These are phyloP conservation scores for Lodderomyces elongisporus DNA, from an alignment of 1,139 yeast genomes.

Conservation along the genomic window DNA sequence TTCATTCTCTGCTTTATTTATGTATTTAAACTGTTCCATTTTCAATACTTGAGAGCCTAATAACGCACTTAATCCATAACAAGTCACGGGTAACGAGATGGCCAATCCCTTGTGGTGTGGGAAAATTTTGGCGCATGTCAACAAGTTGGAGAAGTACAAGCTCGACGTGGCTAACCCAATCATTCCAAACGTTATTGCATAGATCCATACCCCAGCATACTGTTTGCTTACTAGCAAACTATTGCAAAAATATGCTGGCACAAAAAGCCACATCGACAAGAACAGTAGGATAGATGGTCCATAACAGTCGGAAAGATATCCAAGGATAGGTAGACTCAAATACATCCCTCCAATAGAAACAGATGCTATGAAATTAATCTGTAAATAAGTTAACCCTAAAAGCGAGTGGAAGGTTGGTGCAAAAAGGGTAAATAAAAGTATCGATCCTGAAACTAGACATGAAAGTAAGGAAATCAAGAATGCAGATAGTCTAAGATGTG, in stretches of 20 bases:
- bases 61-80: conserved; percentile 77
- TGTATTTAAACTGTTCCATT: conserved; percentile 27
- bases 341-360: conserved; percentile 79
- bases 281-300: conserved; percentile 76
- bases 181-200: conserved; percentile 35
- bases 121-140: conserved; percentile 80
- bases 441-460: conserved; percentile 78
- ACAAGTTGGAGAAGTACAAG: conserved; percentile 67
- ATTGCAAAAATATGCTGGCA: conserved; percentile 65
- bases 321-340: conserved; percentile 75
- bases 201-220: conserved; percentile 15
- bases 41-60: conserved; percentile 55
- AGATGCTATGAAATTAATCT: conserved; percentile 75
- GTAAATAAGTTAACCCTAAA: conserved; percentile 59
- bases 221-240: conserved; percentile 12
- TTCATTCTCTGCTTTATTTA: too few relatives aligned
- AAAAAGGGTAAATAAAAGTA: conserved; percentile 73
- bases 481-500: conserved; percentile 29
- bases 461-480: conserved; percentile 40
- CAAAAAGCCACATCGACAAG: conserved; percentile 56
- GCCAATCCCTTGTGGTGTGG: conserved; percentile 74
- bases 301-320: conserved; percentile 76
- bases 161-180: conserved; percentile 83
- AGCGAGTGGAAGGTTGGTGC: conserved; percentile 61
- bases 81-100: conserved; percentile 82